Conservation (phyloP, 305 asterid species). For the Fraxinus angustifolia region DNA sequence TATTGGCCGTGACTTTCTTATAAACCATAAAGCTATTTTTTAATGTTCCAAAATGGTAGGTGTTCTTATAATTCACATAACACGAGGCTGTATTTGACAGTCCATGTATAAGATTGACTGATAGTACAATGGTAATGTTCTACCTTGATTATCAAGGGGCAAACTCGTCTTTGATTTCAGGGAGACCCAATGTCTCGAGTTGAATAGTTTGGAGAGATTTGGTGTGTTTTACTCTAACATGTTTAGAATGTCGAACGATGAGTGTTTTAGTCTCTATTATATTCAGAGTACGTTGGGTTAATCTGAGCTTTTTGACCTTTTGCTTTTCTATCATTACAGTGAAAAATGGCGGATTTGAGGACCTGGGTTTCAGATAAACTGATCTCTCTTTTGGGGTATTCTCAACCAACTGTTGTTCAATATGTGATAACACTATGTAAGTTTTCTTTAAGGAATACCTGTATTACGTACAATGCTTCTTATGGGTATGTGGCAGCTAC, state of each 20-base stretch:
- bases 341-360: conserved; percentile 62
- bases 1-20: not conserved
- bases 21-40: not conserved
- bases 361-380: conserved; percentile 76
- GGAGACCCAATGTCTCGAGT: not conserved
- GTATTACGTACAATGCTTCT: not conserved
- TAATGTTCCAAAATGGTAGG: not conserved
- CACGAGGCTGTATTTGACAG: not conserved
- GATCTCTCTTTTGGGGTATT: conserved; percentile 71
- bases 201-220: not conserved
- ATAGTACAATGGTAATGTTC: not conserved
- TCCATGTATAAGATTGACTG: not conserved
- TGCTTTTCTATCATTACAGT: conserved; percentile 33
- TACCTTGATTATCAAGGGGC: not conserved
- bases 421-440: conserved; percentile 67
- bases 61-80: not conserved
- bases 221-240: not conserved
- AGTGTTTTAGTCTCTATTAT: not conserved
- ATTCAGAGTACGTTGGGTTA: not conserved
- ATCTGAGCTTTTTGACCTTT: not conserved
- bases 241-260: not conserved
- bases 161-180: not conserved
- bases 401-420: conserved; percentile 63
- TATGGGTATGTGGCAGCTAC: not conserved
- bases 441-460: conserved; percentile 23